These are phyloP conservation scores for Pseudonitzschia pungens DNA, from an alignment of 108 stramenopile genomes.

Conservation along the genomic window DNA sequence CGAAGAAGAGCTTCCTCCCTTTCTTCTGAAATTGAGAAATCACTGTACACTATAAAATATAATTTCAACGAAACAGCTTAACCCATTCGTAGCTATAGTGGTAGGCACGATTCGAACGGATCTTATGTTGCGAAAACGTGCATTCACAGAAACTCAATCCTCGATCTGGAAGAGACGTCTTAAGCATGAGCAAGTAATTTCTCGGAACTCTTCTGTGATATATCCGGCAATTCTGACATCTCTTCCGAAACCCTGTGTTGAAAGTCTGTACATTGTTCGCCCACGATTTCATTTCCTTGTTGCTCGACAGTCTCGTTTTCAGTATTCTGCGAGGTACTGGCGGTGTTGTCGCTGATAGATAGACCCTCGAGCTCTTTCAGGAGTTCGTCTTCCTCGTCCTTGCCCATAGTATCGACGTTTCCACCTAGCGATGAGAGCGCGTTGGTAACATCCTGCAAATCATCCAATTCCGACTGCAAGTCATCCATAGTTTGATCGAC, in stretches of 20 bases:
- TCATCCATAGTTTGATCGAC: slow-evolving; percentile 13
- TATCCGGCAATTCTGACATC: neutral
- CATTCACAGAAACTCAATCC: no score
- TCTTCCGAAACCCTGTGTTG: no score
- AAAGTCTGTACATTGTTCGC: no score
- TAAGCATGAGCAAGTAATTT: neutral
- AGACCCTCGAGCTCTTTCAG: slow-evolving; percentile 12
- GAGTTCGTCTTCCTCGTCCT: slow-evolving; percentile 18
- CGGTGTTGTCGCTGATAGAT: neutral
- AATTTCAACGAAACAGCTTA: neutral
- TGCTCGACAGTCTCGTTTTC: no score
- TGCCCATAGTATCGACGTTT: neutral
- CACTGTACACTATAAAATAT: neutral
- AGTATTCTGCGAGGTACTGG: no score
- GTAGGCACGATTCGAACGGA: no score
- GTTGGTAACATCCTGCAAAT: neutral
- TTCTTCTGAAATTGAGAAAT: slow-evolving; percentile 1
- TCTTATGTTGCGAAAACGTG: no score
- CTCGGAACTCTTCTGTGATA: neutral
- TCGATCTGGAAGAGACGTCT: no score
- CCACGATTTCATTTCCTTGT: no score
- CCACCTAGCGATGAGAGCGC: neutral
- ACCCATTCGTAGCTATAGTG: no score
- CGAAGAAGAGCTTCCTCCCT: slow-evolving; percentile 29
- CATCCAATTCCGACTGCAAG: slow-evolving; percentile 15